Evolutionary conservation across 441 rosid genomes (phyloP).

Genomic region (Adansonia grandidieri): DNA sequence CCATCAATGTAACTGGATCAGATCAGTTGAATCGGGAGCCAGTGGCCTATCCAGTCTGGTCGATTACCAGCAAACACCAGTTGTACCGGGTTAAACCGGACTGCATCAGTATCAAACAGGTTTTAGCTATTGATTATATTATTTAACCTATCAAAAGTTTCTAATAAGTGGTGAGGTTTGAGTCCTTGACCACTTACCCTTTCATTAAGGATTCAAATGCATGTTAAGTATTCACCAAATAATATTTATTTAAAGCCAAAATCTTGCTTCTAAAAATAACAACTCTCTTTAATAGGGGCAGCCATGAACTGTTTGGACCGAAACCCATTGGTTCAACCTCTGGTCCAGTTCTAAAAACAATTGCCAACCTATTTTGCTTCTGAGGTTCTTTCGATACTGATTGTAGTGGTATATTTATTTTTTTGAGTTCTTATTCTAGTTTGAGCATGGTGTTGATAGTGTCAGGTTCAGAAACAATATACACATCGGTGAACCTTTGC

Average conservation of each 20-base stretch:
- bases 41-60: neutral
- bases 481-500: neutral
- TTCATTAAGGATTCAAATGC: slow-evolving; percentile 11
- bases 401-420: neutral
- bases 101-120: neutral
- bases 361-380: neutral
- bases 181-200: neutral
- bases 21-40: neutral
- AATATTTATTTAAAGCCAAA: neutral
- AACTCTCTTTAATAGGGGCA: neutral
- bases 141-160: neutral
- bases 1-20: neutral
- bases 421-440: slow-evolving; percentile 11
- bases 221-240: neutral
- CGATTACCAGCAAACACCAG: too few relatives aligned
- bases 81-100: neutral
- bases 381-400: neutral
- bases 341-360: neutral
- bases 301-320: neutral
- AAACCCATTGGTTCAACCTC: neutral
- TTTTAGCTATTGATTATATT: neutral
- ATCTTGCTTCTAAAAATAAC: neutral
- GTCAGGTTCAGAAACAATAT: slow-evolving; percentile 13
- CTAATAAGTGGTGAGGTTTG: neutral
- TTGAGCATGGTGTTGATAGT: neutral